Conservation (phyloP, 768 basidiomycete species). For the Saitozyma podzolica region DNA sequence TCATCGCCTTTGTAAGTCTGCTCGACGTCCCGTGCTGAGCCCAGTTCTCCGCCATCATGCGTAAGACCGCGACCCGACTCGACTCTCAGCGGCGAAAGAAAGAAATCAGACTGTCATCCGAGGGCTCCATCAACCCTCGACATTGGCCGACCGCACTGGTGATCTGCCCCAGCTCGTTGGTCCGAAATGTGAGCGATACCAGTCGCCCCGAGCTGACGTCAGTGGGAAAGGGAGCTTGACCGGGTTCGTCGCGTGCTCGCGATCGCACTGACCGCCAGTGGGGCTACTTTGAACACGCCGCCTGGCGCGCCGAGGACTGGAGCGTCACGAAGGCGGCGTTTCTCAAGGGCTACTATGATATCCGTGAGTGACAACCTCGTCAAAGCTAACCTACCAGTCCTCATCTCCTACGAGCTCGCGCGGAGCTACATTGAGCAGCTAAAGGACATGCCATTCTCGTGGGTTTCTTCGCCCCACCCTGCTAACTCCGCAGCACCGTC, state of each 20-base stretch:
- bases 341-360: conserved; percentile 76
- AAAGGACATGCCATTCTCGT: conserved; percentile 60
- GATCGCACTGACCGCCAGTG: conserved; percentile 59
- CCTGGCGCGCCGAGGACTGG: conserved; percentile 64
- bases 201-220: neutral
- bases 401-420: conserved; percentile 78
- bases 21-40: conserved; percentile 55
- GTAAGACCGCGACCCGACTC: conserved; percentile 65
- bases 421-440: conserved; percentile 69
- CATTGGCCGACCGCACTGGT: conserved; percentile 60
- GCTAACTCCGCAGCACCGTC: conserved; percentile 33
- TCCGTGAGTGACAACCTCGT: conserved; percentile 61
- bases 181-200: conserved; percentile 59
- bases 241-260: conserved; percentile 59
- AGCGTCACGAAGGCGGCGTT: conserved; percentile 68
- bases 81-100: conserved; percentile 69
- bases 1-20: conserved; percentile 43
- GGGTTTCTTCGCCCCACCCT: conserved; percentile 56
- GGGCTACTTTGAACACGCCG: conserved; percentile 87
- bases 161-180: conserved; percentile 79
- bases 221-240: conserved; percentile 83
- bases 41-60: conserved; percentile 88
- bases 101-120: conserved; percentile 57
- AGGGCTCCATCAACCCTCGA: conserved; percentile 19
- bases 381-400: conserved; percentile 57